Evolutionary conservation across 176 grass and related monocot species (phyloP).

Genomic region (Poa annua): DNA sequence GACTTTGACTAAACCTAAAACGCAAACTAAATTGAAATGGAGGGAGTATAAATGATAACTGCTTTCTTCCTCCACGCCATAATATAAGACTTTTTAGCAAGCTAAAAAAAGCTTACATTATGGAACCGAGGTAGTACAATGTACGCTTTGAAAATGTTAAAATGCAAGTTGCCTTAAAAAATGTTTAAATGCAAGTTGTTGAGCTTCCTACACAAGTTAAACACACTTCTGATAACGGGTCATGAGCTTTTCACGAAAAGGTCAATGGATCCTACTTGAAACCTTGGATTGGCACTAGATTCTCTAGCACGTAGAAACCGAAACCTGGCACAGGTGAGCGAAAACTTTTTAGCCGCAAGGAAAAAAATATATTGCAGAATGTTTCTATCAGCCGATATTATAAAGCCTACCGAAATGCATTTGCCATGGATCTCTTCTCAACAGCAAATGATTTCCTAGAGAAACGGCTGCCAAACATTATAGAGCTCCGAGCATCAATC

Average conservation of each 20-base stretch:
- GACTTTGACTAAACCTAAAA: no score
- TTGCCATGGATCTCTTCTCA: conserved; percentile 45
- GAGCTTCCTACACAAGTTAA: background rate
- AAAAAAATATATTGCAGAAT: background rate
- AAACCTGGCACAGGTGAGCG: conserved; percentile 57
- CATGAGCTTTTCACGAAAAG: conserved; percentile 59
- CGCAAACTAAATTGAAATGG: no score
- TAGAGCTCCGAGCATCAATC: conserved; percentile 65
- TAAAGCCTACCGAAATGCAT: conserved; percentile 70
- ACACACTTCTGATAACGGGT: background rate
- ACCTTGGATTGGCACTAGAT: conserved; percentile 68
- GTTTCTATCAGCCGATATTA: background rate
- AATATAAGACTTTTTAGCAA: no score
- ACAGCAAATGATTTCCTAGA: conserved; percentile 69
- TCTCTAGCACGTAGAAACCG: conserved; percentile 69
- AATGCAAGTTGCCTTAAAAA: conserved; percentile 2
- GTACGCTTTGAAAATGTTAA: background rate
- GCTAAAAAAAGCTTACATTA: no score
- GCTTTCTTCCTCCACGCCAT: no score
- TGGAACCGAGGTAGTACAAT: no score
- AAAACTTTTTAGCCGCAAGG: conserved; percentile 25
- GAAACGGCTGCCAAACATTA: conserved; percentile 71
- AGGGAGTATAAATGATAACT: no score
- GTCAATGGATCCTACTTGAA: conserved; percentile 94
- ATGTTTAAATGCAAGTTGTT: background rate